Base-by-base conservation (phyloP, 768 basidiomycete species). In the Megacollybia marginata region DNA sequence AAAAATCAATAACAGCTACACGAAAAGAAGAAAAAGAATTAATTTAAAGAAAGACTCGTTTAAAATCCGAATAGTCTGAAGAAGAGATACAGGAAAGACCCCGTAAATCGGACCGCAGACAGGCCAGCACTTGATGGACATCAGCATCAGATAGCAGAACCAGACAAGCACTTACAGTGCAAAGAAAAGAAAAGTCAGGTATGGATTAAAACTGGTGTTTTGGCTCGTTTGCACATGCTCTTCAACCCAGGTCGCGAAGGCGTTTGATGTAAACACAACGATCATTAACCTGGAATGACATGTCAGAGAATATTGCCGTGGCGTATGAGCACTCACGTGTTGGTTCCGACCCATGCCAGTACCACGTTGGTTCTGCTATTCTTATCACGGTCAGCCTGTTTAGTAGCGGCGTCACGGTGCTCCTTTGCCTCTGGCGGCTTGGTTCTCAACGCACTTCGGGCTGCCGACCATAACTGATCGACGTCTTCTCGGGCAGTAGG, bases 301-400 rank as follows among this genome's bases (percentile, higher is more conserved):
- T 28, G 23, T 82, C 84, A 53, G 48, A 33, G 5, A 32, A 15
- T 46, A 32, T 18, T 16, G 10, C 23, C 18, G 44, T 31, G 23
- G 45, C 44, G 58, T 55, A 61, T 38, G 50, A 18, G 61, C 72
- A 73, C 64, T 58, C 79, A 28, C 88, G 93, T 88, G 69, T 95
- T 95, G 2, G 83, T 80, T 16, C 86, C 91, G 46, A 89, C 78
- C 85, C 86, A 89, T 6, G 83, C 75, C 23, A 91, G 74, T 44
- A 91, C 88, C 49, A 89, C 88, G 59, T 92, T 92, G 13, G 88
- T 91, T 54, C 87, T 72, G 61, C 83, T 87, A 66, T 83, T 90
- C 57, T 88, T 78, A 65, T 88, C 89, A 54, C 82, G 85, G 65
- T 95, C 92, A 18, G 84, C 78, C 60, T 92, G 87, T 71, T 93